Base-by-base conservation (phyloP, 2,329 filamentous ascomycete species). In the Sarocladium oryzae region DNA sequence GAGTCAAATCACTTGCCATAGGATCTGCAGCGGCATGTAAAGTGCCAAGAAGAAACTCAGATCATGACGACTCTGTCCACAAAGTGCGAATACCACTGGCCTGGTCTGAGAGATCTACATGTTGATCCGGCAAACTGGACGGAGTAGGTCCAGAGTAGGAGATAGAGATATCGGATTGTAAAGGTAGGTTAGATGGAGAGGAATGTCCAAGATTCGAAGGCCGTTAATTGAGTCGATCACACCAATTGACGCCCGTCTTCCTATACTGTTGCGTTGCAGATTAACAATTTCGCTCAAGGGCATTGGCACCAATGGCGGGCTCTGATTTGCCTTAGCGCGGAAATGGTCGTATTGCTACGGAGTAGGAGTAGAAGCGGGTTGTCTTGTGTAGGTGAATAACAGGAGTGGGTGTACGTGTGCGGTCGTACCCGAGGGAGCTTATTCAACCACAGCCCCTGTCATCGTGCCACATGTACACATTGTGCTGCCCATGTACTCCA, bases 241-340 rank as follows among this genome's bases (percentile, higher is more conserved):
- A n/a, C n/a, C n/a, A n/a, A n/a, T n/a, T n/a, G n/a, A n/a, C n/a
- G 10, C 9, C n/a, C 33, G n/a, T 40, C 16, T 4, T 40, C 16
- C 21, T 7, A 40, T 40, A 13, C 16, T 8, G 16, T 21, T n/a
- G 13, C 18, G 18, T 13, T 21, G 8, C 40, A 45, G 18, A 45
- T 45, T 45, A 18, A 45, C 40, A 45, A 45, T 45, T n/a, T 45
- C 40, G n/a, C 8, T 26, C 21, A 30, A n/a, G 40, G 23, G 40
- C 40, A 45, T 45, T 45, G 20, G n/a, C 13, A 26, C 21, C 40
- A n/a, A 45, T 45, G 40, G 40, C 15, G 40, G 13, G 8, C n/a
- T 45, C n/a, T 45, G 40, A 45, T 45, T 45, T 26, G 40, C n/a
- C 18, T 15, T n/a, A 45, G 9, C 23, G 21, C n/a, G 40, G 15